phyloP scores from a whole-genome alignment of 495 filamentous ascomycete genomes.

The Neurospora sp. region DNA sequence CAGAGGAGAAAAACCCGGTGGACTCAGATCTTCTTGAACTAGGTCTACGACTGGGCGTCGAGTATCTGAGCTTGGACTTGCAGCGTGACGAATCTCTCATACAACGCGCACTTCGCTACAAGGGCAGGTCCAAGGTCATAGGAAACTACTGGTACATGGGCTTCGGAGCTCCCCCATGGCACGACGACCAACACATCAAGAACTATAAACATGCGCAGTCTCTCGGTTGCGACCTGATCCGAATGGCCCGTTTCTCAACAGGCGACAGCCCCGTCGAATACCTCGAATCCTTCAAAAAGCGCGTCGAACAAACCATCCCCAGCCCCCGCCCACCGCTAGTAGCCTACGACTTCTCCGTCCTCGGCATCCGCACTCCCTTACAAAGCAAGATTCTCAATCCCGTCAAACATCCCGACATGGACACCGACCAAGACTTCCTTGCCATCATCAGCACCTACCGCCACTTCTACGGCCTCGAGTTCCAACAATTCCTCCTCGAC shows the following conservation, averaged over 20 bases:
- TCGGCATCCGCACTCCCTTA: conserved; percentile 56
- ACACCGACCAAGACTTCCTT: conserved; percentile 36
- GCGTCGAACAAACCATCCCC: conserved; percentile 34
- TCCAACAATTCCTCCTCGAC: conserved; percentile 47
- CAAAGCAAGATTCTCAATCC: conserved; percentile 60
- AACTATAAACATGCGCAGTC: conserved; percentile 47
- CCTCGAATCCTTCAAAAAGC: conserved; percentile 46
- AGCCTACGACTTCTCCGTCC: conserved; percentile 61
- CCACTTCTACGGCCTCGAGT: conserved; percentile 45
- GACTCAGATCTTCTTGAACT: conserved; percentile 57
- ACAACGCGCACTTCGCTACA: conserved; percentile 42
- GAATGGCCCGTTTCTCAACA: conserved; percentile 53
- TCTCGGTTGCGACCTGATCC: conserved; percentile 61
- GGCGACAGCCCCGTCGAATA: conserved; percentile 48
- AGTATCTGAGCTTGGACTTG: conserved; percentile 62
- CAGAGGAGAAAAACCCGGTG: conserved; percentile 32
- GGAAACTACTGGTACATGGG: conserved; percentile 49
- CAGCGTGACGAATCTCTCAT: conserved; percentile 43
- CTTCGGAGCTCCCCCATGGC: conserved; percentile 48
- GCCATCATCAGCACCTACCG: conserved; percentile 31
- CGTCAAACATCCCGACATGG: conserved; percentile 57
- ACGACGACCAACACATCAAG: conserved; percentile 45
- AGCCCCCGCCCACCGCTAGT: conserved; percentile 51
- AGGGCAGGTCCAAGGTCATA: conserved; percentile 66
- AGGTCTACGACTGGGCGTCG: conserved; percentile 61